Evolutionary conservation across 2,329 filamentous ascomycete species (phyloP), one percentile per base, ranked within the genome.

Genomic region (Claviceps pusilla): DNA sequence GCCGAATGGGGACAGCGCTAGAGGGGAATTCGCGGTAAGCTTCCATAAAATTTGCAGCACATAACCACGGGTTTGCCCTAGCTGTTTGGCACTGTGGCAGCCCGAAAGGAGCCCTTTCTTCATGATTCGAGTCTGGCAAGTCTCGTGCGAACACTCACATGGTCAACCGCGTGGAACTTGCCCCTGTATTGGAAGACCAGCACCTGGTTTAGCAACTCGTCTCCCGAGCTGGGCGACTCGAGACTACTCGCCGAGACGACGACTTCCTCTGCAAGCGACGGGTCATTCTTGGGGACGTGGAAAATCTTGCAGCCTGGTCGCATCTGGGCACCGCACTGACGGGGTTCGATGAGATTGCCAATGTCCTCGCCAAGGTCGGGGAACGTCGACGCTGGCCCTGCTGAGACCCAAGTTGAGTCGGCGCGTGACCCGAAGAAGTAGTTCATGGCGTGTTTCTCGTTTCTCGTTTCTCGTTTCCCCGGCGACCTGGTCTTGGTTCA

Each of bases 1-100:
- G 82, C 77, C 1, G 78, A 80, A 59, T 87, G 84, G 1, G 84
- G 84, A 56, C 84, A 87, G 72, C 75, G 72, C 80, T 84, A 56
- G 9, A 7, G 2, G 16, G 42, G 7, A 24, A 19, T 19, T 19
- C 7, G 6, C n/a, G 7, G 19, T 28, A 11, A 50, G 24, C 19
- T 9, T 1, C 19, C 19, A 19, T 19, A 19, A 10, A 7, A 39
- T 28, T 29, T 4, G 35, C 6, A 4, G 33, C 14, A 24, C 39
- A 11, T 28, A 5, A 24, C 35, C 35, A 9, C 10, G 9, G 35
- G 11, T 10, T 37, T 37, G 35, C 31, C 31, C 35, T 37, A 9
- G 35, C 35, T 37, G 35, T 19, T 19, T 19, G 19, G 19, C 19
- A 19, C 19, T 19, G 35, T 37, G 31, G 31, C 4, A 33, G 31